Percentiles rank a stretch among this genome's conserved stretches.
phyloP scores from a whole-genome alignment of 192 early-diverging fungal species.

The Mortierella antarctica region DNA sequence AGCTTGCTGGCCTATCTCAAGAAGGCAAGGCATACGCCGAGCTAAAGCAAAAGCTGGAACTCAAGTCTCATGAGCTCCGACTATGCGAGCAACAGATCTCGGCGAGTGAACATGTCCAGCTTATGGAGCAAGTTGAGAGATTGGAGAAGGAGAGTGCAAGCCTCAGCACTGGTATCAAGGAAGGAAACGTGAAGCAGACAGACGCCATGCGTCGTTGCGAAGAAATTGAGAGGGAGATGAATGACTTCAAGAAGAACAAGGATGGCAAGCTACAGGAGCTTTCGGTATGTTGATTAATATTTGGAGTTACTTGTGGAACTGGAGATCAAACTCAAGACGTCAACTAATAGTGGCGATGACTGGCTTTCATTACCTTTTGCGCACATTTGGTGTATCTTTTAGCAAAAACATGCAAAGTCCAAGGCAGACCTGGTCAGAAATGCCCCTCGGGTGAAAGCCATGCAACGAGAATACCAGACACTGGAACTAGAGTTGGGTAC shows the following conservation, averaged over 20 bases:
- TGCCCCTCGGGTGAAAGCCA: slow-evolving; percentile 63
- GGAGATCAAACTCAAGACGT: too few relatives aligned
- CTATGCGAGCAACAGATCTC: slow-evolving; percentile 81
- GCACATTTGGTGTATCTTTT: not conserved
- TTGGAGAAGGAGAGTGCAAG: slow-evolving; percentile 67
- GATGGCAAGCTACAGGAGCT: slow-evolving; percentile 90
- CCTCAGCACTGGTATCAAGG: slow-evolving; percentile 50
- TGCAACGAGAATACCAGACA: slow-evolving; percentile 75
- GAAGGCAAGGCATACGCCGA: slow-evolving; percentile 68
- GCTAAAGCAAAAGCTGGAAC: slow-evolving; percentile 71
- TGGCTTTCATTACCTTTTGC: not conserved
- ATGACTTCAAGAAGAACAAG: slow-evolving; percentile 88
- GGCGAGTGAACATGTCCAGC: slow-evolving; percentile 68
- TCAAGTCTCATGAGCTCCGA: slow-evolving; percentile 82
- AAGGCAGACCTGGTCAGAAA: slow-evolving; percentile 73
- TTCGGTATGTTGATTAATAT: slow-evolving; percentile 52
- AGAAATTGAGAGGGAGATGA: slow-evolving; percentile 88
- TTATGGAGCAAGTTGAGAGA: slow-evolving; percentile 65
- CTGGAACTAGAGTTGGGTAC: slow-evolving; percentile 73
- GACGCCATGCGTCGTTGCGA: slow-evolving; percentile 63
- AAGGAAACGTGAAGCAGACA: slow-evolving; percentile 58
- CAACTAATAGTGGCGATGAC: too few relatives aligned
- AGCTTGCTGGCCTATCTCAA: slow-evolving; percentile 67
- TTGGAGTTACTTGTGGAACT: too few relatives aligned
- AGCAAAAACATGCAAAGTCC: slow-evolving; percentile 72